phyloP scores from a whole-genome alignment of 768 basidiomycete species.

The Macrocybe gigantea region DNA sequence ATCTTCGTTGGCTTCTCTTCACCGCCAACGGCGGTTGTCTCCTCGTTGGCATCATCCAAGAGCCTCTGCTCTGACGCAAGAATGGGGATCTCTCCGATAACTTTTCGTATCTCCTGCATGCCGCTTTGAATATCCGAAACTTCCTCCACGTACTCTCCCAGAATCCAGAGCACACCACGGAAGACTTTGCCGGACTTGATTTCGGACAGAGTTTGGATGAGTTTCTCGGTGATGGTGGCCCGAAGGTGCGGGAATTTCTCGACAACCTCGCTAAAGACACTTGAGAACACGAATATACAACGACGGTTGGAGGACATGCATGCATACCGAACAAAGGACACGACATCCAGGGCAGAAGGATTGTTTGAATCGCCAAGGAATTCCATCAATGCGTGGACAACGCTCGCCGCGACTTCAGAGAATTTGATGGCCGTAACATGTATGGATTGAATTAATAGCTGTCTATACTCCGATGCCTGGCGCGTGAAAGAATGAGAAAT shows the following conservation, averaged over 20 bases:
- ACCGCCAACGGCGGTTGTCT: slow-evolving; percentile 25
- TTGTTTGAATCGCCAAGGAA: slow-evolving; percentile 95
- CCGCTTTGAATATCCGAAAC: slow-evolving; percentile 62
- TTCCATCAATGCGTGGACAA: slow-evolving; percentile 90
- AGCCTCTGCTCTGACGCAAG: slow-evolving; percentile 83
- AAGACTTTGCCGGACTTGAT: slow-evolving; percentile 97
- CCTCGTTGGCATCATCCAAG: slow-evolving; percentile 65
- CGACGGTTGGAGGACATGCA: not conserved
- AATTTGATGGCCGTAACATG: slow-evolving; percentile 95
- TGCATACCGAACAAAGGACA: slow-evolving; percentile 52
- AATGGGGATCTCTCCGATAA: slow-evolving; percentile 96
- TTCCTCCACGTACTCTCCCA: slow-evolving; percentile 89
- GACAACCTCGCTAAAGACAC: slow-evolving; percentile 71
- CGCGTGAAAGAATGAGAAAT: not conserved
- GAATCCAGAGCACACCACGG: slow-evolving; percentile 94
- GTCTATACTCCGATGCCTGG: slow-evolving; percentile 92
- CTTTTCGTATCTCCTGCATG: slow-evolving; percentile 75
- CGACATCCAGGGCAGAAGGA: slow-evolving; percentile 92
- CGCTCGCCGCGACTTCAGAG: slow-evolving; percentile 93
- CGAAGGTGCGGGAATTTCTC: slow-evolving; percentile 94
- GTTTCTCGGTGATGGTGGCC: slow-evolving; percentile 75
- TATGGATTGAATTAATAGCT: slow-evolving; percentile 94
- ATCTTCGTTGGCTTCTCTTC: slow-evolving; percentile 42
- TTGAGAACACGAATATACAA: not conserved
- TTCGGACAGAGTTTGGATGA: slow-evolving; percentile 72